Evolutionary conservation across 106 monocot species (phyloP), one percentile per base, ranked within the genome.

Genomic region (Acorus calamus): DNA sequence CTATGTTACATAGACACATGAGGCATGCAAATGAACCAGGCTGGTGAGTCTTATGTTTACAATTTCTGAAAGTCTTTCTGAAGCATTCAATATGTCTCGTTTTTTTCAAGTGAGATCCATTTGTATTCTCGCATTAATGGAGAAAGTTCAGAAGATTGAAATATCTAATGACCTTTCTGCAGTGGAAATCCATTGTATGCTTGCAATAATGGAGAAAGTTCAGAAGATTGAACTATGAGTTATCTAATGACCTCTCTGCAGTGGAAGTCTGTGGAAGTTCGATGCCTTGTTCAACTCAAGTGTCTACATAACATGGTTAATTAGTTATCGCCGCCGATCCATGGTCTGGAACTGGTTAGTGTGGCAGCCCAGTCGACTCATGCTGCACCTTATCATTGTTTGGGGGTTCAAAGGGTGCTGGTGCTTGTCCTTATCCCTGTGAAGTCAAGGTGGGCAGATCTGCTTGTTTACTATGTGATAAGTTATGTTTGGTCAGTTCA

Each of bases 301-400:
- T 81, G 73, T 76, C 68, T 61, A 63, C 42, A 59, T 70, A 73
- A 80, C 62, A 80, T 58, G 74, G 69, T 49, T 70, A 57, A 73
- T 53, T 71, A 52, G 54, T 78, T 70, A 68, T 80, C 67, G 74
- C 80, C 72, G 64, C 83, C 73, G 65, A 74, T 78, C 63, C 77
- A 72, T 75, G 67, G 64, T 76, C 53, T 70, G 72, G 84, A 92
- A 72, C 80, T 86, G 78, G 89, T 83, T 83, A 66, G 46, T 64
- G 9, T 59, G 55, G 71, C 84, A 79, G 80, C 77, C 84, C 71
- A 50, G 76, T 82, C 76, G 77, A 79, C 80, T 80, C 75, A 51
- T 41, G 8, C 46, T 61, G 43, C 28, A 57, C 57, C 55, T 46
- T 42, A 11, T 2, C 12, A 11, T 13, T 63, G 7, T 11, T 49